A percentile compares a stretch with the other conserved stretches of the same genome.
These are phyloP conservation scores for Blastocystis sp. DNA, from an alignment of 352 stramenopile species.

Conservation along the genomic window DNA sequence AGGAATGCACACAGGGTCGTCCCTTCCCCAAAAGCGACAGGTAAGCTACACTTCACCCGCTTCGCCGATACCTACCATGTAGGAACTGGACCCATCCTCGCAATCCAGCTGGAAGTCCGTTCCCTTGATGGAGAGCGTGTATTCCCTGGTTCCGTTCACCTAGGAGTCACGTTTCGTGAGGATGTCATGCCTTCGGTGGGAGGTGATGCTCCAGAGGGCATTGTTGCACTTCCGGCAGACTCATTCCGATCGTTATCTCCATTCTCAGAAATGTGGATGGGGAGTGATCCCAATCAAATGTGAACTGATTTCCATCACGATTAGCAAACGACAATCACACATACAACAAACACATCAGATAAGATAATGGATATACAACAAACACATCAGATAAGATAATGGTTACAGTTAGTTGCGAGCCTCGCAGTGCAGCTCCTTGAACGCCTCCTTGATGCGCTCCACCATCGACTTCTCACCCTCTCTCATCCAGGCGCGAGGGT, in stretches of 20 bases:
- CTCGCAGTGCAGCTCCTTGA: slow-evolving; percentile 79
- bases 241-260: no score
- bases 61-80: not conserved
- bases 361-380: slow-evolving; percentile 69
- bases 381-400: not conserved
- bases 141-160: no score
- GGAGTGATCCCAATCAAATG: no score
- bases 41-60: not conserved
- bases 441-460: slow-evolving; percentile 83
- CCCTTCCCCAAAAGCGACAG: slow-evolving; percentile 1
- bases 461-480: slow-evolving; percentile 93
- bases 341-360: slow-evolving; percentile 68
- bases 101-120: not conserved
- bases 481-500: slow-evolving; percentile 91
- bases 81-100: not conserved
- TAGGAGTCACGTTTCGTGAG: no score
- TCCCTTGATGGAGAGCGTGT: no score
- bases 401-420: slow-evolving; percentile 57
- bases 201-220: no score
- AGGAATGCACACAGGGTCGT: not conserved
- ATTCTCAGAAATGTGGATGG: no score
- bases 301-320: no score
- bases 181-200: no score
- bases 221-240: no score
- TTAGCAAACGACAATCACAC: no score